A percentile compares a stretch with the other conserved stretches of the same genome.
phyloP scores from a whole-genome alignment of 495 filamentous ascomycete species.

The Penicillium bialowiezense region DNA sequence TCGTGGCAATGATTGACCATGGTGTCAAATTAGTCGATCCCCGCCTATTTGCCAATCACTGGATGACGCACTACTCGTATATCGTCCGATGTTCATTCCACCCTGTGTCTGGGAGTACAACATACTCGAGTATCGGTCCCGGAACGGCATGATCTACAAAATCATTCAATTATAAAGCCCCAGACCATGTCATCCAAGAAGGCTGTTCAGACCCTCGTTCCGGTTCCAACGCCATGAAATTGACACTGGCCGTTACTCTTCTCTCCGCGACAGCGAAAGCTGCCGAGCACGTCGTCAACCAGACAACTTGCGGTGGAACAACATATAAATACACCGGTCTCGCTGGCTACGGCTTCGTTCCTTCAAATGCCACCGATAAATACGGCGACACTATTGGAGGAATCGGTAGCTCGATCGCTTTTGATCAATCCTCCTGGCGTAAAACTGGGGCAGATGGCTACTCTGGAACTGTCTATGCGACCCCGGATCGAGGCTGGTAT shows the following conservation, averaged over 20 bases:
- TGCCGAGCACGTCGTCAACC: constrained; percentile 37
- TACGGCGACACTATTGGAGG: constrained; percentile 72
- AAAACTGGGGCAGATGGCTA: constrained; percentile 54
- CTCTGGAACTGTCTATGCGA: constrained; percentile 58
- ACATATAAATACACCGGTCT: constrained; percentile 66
- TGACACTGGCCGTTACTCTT: constrained; percentile 13
- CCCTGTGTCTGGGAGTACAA: too few relatives aligned
- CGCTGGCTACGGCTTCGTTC: constrained; percentile 66
- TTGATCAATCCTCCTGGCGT: constrained; percentile 63
- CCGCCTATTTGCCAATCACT: constrained; percentile 2
- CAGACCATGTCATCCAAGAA: background rate
- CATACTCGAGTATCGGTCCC: too few relatives aligned
- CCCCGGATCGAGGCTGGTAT: constrained; percentile 75
- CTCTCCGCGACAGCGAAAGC: constrained; percentile 16
- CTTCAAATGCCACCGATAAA: constrained; percentile 61
- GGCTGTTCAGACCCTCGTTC: background rate
- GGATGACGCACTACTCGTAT: too few relatives aligned
- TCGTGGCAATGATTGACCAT: background rate
- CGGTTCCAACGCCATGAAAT: constrained; percentile 19
- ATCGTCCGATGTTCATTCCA: too few relatives aligned
- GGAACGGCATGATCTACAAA: too few relatives aligned
- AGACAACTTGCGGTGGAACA: constrained; percentile 61
- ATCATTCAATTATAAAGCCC: too few relatives aligned
- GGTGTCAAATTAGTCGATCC: constrained; percentile 3
- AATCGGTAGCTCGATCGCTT: constrained; percentile 63